These are phyloP conservation scores for Cucumis cinereus DNA, from an alignment of 306 rosid species.

Conservation along the genomic window DNA sequence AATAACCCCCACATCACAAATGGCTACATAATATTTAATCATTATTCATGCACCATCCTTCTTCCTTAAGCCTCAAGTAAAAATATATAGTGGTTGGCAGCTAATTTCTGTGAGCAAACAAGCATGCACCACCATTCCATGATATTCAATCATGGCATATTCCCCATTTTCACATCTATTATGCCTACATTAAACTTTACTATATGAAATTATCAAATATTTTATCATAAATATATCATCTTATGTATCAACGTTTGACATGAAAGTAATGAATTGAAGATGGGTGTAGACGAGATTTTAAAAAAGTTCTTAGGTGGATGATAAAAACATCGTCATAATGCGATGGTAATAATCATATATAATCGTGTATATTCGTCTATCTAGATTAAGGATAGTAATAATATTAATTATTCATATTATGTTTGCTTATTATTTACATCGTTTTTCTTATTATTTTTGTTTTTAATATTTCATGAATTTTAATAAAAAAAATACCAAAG, in stretches of 20 bases:
- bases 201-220: background rate
- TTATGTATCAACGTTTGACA: background rate
- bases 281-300: too few relatives aligned
- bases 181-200: background rate
- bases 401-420: too few relatives aligned
- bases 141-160: background rate
- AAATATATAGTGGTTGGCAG: background rate
- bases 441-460: too few relatives aligned
- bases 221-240: background rate
- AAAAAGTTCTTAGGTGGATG: too few relatives aligned
- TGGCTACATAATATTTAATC: background rate
- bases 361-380: too few relatives aligned
- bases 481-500: too few relatives aligned
- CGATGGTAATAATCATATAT: too few relatives aligned
- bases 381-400: too few relatives aligned
- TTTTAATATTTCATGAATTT: too few relatives aligned
- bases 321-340: too few relatives aligned
- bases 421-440: too few relatives aligned
- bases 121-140: background rate
- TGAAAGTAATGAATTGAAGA: too few relatives aligned
- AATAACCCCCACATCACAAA: background rate
- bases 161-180: background rate
- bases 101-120: background rate
- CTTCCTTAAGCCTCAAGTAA: background rate
- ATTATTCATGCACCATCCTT: background rate